Conservation (phyloP, 2,329 filamentous ascomycete genomes). For the Juglanconis oblonga region DNA sequence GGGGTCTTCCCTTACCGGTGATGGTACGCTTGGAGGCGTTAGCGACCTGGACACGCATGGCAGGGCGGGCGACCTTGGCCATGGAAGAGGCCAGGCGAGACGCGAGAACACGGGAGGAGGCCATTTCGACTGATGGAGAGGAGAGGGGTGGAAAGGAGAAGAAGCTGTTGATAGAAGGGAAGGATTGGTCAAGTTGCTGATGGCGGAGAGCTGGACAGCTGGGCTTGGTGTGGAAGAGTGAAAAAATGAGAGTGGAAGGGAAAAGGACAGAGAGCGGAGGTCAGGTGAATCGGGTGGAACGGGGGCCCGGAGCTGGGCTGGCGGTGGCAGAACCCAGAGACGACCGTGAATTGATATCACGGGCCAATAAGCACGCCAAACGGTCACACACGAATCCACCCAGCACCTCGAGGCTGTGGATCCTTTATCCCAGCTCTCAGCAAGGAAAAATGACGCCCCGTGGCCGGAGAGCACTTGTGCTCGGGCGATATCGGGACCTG, state of each 20-base stretch:
- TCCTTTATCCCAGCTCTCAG: conserved; percentile 22
- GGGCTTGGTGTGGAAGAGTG: conserved; percentile 22
- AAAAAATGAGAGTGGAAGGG: conserved; percentile 25
- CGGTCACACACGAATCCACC: conserved; percentile 22
- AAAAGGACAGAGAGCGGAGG: conserved; percentile 26
- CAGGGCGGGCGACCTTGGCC: conserved; percentile 77
- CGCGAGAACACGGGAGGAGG: conserved; percentile 72
- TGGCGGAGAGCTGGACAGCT: conserved; percentile 23
- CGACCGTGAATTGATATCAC: conserved; percentile 25
- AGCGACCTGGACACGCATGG: conserved; percentile 61
- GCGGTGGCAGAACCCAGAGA: conserved; percentile 18
- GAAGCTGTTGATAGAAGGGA: conserved; percentile 38
- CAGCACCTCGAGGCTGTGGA: conserved; percentile 24
- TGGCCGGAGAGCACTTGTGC: conserved; percentile 11
- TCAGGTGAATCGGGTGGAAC: conserved; percentile 21
- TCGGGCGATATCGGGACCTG: conserved; percentile 20
- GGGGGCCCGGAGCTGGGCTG: conserved; percentile 19
- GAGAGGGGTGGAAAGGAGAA: conserved; percentile 38
- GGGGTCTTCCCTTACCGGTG: conserved; percentile 55
- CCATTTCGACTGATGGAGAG: conserved; percentile 67
- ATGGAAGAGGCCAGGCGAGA: conserved; percentile 75
- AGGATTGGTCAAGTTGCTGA: conserved; percentile 24
- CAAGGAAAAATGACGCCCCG: conserved; percentile 22
- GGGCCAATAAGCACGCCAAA: conserved; percentile 26
- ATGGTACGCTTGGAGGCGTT: conserved; percentile 73